phyloP scores from a whole-genome alignment of 192 early-diverging fungal species.

The Coemansia erecta region DNA sequence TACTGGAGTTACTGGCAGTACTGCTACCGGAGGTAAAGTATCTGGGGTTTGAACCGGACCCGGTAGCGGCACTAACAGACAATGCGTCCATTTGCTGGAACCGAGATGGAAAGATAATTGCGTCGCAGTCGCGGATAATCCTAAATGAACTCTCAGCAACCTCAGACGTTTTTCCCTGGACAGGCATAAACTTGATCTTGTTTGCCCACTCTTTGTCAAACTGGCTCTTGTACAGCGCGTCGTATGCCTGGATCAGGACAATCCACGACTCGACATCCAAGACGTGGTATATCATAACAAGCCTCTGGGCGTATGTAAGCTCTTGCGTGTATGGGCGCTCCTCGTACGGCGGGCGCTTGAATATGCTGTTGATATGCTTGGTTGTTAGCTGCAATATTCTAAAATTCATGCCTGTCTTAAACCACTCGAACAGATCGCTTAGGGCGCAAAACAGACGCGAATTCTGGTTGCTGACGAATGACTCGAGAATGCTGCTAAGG shows the following conservation, averaged over 20 bases:
- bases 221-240: conserved; percentile 10
- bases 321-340: conserved; percentile 26
- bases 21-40: no score
- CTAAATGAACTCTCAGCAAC: conserved; percentile 15
- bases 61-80: not conserved
- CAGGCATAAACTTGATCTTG: conserved; percentile 26
- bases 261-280: conserved; percentile 21
- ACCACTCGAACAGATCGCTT: conserved; percentile 26
- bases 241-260: conserved; percentile 20
- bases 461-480: conserved; percentile 45
- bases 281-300: conserved; percentile 32
- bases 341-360: conserved; percentile 34
- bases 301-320: conserved; percentile 33
- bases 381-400: conserved; percentile 24
- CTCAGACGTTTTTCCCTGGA: not conserved
- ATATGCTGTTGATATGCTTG: conserved; percentile 40
- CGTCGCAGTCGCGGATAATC: conserved; percentile 25
- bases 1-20: not conserved
- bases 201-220: conserved; percentile 17
- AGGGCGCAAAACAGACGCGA: conserved; percentile 38
- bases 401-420: conserved; percentile 10
- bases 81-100: not conserved
- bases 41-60: not conserved
- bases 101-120: not conserved
- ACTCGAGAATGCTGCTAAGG: conserved; percentile 21